Conservation (phyloP, 2,329 filamentous ascomycete genomes). For the Aspergillus versicolor region DNA sequence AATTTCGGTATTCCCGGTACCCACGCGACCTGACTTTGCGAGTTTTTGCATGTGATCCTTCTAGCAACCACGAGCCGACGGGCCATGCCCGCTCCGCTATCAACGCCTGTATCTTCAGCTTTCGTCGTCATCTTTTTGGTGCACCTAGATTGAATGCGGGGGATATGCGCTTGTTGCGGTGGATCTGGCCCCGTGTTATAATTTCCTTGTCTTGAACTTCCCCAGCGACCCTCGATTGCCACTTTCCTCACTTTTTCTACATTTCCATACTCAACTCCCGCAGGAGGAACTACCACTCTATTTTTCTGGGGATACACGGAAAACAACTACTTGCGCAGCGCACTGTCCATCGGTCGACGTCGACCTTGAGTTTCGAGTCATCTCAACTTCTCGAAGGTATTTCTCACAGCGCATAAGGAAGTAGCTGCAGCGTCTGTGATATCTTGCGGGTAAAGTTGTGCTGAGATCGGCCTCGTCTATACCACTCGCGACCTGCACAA, state of each 20-base stretch:
- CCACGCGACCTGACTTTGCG: slow-evolving; percentile 30
- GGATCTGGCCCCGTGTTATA: slow-evolving; percentile 16
- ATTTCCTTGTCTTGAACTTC: slow-evolving; percentile 12
- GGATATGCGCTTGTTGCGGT: slow-evolving; percentile 13
- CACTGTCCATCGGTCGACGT: slow-evolving; percentile 14
- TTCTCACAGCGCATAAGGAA: background rate
- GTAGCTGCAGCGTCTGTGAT: background rate
- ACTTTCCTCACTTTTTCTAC: background rate
- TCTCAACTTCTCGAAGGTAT: background rate
- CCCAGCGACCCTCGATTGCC: background rate
- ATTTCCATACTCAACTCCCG: background rate
- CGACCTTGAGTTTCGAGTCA: slow-evolving; percentile 6
- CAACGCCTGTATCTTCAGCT: slow-evolving; percentile 23
- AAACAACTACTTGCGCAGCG: slow-evolving; percentile 4
- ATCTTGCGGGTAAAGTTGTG: slow-evolving; percentile 28
- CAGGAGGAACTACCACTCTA: background rate
- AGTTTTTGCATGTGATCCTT: slow-evolving; percentile 37
- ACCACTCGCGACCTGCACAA: slow-evolving; percentile 26
- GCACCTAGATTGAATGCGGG: slow-evolving; percentile 19
- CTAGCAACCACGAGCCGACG: slow-evolving; percentile 22
- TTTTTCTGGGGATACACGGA: background rate
- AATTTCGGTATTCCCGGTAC: slow-evolving; percentile 32
- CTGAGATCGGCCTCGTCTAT: slow-evolving; percentile 19
- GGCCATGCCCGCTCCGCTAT: slow-evolving; percentile 22
- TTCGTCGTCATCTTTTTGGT: slow-evolving; percentile 8